Conservation (phyloP, 2,329 filamentous ascomycete genomes). For the Hypoxylon sp. region DNA sequence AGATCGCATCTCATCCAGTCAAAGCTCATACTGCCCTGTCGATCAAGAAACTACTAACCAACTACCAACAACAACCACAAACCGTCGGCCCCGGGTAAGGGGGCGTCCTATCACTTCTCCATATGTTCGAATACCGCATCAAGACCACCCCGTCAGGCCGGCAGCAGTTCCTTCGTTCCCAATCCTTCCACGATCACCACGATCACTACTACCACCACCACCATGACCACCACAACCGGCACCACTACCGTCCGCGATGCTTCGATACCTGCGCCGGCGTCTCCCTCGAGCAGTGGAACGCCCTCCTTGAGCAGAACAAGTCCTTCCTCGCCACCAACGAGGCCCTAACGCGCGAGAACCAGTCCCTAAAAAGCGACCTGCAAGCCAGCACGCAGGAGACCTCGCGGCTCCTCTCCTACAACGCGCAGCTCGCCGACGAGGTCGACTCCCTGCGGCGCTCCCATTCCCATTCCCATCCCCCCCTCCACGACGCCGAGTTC, state of each 20-base stretch:
- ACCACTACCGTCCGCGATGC: slow-evolving; percentile 42
- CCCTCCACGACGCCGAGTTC: slow-evolving; percentile 44
- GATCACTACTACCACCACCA: slow-evolving; percentile 38
- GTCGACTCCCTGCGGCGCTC: slow-evolving; percentile 35
- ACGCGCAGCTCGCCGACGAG: slow-evolving; percentile 41
- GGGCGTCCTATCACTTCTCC: slow-evolving; percentile 35
- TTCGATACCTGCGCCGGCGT: slow-evolving; percentile 50
- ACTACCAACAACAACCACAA: slow-evolving; percentile 9
- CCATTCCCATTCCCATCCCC: too few species aligned
- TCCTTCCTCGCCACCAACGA: slow-evolving; percentile 32
- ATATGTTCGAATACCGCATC: slow-evolving; percentile 45
- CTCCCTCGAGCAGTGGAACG: slow-evolving; percentile 48
- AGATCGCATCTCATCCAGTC: slow-evolving; percentile 36
- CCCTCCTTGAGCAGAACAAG: slow-evolving; percentile 44
- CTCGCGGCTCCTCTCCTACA: slow-evolving; percentile 30
- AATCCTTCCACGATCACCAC: slow-evolving; percentile 48
- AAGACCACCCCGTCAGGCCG: slow-evolving; percentile 32
- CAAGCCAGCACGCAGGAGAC: slow-evolving; percentile 36
- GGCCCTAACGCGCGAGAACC: slow-evolving; percentile 44
- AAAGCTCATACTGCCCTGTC: slow-evolving; percentile 27
- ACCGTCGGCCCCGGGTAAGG: slow-evolving; percentile 33
- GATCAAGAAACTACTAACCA: slow-evolving; percentile 25
- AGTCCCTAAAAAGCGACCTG: slow-evolving; percentile 45
- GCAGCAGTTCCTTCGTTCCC: slow-evolving; percentile 44
- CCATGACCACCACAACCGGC: slow-evolving; percentile 39